phyloP scores from a whole-genome alignment of 176 grass and related monocot species.

The Triticum urartu region DNA sequence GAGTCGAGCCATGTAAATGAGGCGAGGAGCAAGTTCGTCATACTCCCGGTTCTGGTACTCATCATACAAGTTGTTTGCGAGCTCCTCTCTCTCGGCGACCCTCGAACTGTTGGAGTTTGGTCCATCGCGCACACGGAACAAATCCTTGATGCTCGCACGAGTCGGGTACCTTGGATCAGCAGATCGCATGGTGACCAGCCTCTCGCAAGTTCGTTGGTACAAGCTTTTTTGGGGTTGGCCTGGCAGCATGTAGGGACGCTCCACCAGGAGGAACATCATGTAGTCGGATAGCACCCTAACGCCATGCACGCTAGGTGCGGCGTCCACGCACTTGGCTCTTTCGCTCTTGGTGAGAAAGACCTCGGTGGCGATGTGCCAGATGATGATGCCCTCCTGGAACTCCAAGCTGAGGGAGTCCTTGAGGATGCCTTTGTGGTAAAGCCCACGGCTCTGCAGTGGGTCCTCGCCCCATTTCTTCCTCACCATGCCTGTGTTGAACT shows the following conservation, averaged over 20 bases:
- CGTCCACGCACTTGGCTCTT: not conserved
- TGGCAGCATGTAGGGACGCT: not conserved
- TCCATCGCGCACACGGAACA: not conserved
- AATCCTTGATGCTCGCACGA: not conserved
- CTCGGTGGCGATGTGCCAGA: not conserved
- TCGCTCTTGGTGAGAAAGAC: not conserved
- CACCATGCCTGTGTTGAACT: not conserved
- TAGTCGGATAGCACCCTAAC: not conserved
- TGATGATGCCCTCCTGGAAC: not conserved
- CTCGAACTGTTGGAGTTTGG: not conserved
- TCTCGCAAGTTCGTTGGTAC: not conserved
- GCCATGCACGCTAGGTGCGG: accelerated
- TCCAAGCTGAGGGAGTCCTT: not conserved
- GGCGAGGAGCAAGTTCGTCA: not conserved
- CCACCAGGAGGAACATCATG: not conserved
- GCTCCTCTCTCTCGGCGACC: not conserved
- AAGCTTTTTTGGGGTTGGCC: not conserved
- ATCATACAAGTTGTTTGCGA: not conserved
- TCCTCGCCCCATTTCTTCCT: too few species aligned
- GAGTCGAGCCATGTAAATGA: not conserved
- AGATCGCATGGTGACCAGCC: not conserved
- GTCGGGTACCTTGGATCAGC: not conserved
- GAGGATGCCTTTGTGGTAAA: not conserved
- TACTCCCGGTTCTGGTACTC: not conserved
- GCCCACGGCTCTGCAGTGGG: too few species aligned